Percentiles rank a stretch among this genome's conserved stretches.
These are phyloP conservation scores for Exutisphaerella laricina DNA, from an alignment of 2,329 filamentous ascomycete species.

Conservation along the genomic window DNA sequence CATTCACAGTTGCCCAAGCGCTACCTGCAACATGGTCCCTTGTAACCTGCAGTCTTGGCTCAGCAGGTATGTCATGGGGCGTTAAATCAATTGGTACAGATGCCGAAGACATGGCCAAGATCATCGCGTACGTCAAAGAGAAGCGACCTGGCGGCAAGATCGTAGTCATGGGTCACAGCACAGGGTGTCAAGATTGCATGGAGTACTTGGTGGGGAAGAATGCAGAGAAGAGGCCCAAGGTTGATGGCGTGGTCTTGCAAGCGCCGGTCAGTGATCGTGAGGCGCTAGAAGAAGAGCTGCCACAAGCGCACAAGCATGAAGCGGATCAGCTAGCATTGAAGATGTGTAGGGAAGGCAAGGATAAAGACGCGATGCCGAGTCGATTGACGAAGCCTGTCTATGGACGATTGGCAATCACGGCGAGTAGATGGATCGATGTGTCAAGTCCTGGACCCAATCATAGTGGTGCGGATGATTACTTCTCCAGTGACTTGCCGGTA, in stretches of 20 bases:
- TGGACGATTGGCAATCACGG: conserved; percentile 44
- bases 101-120: conserved; percentile 48
- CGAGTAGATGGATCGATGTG: conserved; percentile 55
- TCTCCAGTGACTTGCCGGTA: conserved; percentile 69
- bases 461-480: conserved; percentile 76
- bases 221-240: conserved; percentile 40
- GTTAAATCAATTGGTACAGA: conserved; percentile 49
- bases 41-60: conserved; percentile 38
- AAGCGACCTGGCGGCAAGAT: conserved; percentile 46
- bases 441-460: conserved; percentile 50
- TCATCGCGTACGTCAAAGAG: conserved; percentile 47
- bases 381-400: conserved; percentile 28
- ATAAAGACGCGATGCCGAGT: conserved; percentile 51
- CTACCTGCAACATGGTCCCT: conserved; percentile 50
- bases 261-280: conserved; percentile 75
- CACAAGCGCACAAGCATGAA: conserved; percentile 39
- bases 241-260: conserved; percentile 76
- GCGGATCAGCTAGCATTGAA: conserved; percentile 43
- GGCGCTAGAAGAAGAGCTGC: conserved; percentile 46
- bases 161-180: conserved; percentile 65
- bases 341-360: conserved; percentile 41
- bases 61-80: conserved; percentile 53
- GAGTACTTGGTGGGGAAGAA: conserved; percentile 49
- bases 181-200: conserved; percentile 63
- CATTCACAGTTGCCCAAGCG: conserved; percentile 44